Conservation (phyloP, 768 basidiomycete genomes). For the Lentinus tigrinus region DNA sequence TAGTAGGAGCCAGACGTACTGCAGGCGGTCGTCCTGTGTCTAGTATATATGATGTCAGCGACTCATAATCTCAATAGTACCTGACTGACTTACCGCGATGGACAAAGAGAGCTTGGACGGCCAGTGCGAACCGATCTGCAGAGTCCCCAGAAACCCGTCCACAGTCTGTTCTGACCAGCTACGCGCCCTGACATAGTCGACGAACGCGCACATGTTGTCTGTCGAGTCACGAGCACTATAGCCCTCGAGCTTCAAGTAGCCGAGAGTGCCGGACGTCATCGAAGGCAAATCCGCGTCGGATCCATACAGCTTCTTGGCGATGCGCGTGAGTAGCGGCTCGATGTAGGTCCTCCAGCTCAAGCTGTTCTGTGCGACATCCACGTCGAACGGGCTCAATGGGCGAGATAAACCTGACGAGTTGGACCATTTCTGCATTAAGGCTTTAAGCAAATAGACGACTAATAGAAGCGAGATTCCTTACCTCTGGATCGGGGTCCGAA, state of each 20-base stretch:
- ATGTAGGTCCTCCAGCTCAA: constrained; percentile 1
- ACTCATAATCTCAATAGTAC: too few relatives aligned
- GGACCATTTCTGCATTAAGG: too few relatives aligned
- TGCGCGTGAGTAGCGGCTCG: not conserved
- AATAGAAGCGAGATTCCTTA: too few relatives aligned
- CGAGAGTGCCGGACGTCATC: not conserved
- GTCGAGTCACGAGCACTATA: constrained; percentile 2
- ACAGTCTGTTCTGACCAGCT: constrained; percentile 3
- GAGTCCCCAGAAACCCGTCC: not conserved
- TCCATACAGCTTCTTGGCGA: not conserved
- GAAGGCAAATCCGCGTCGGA: not conserved
- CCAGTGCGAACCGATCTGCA: not conserved
- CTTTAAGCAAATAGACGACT: too few relatives aligned
- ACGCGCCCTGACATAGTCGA: not conserved
- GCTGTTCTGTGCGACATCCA: not conserved
- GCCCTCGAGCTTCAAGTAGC: constrained; percentile 6
- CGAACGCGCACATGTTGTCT: constrained; percentile 13
- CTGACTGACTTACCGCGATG: not conserved
- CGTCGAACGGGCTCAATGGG: not conserved
- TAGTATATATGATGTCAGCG: not conserved
- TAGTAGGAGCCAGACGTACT: constrained; percentile 8
- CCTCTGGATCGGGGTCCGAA: too few relatives aligned
- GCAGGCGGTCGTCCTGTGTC: not conserved
- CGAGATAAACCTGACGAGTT: too few relatives aligned
- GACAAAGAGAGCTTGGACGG: constrained; percentile 7